These are phyloP conservation scores for Metroxylon sagu DNA, from an alignment of 176 grass and related monocot species.

Conservation along the genomic window DNA sequence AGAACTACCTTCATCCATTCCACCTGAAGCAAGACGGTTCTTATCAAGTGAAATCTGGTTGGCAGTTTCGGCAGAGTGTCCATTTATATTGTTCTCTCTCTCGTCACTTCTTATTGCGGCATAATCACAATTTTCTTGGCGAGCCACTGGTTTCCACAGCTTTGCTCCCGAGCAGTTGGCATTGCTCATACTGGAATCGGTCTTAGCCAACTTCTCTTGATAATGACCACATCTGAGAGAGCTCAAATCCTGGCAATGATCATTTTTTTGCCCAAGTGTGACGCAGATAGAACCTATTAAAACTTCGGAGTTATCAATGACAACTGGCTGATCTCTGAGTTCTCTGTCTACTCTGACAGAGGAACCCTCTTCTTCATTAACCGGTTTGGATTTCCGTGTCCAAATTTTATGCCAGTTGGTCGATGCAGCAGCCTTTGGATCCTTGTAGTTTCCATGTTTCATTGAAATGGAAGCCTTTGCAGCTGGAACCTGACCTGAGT, in stretches of 20 bases:
- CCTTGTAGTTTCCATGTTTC: constrained; percentile 32
- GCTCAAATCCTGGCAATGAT: neutral
- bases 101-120: neutral
- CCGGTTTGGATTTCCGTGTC: constrained; percentile 30
- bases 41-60: neutral
- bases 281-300: constrained; percentile 89
- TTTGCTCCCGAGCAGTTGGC: constrained; percentile 8
- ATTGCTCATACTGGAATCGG: constrained; percentile 13
- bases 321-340: constrained; percentile 9
- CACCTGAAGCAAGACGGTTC: neutral
- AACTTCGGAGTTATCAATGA: constrained; percentile 32
- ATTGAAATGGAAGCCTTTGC: constrained; percentile 22
- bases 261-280: constrained; percentile 30
- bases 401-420: constrained; percentile 34
- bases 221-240: neutral
- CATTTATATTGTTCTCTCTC: neutral
- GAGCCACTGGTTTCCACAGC: constrained; percentile 3
- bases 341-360: constrained; percentile 24
- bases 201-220: constrained; percentile 8
- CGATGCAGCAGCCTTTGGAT: constrained; percentile 10
- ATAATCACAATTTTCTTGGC: constrained; percentile 10
- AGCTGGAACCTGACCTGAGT: neutral
- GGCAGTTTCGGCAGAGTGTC: neutral
- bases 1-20: constrained; percentile 10
- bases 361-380: constrained; percentile 30